Conservation (phyloP, 2,329 filamentous ascomycete genomes). For the Sclerotinia trifoliorum region DNA sequence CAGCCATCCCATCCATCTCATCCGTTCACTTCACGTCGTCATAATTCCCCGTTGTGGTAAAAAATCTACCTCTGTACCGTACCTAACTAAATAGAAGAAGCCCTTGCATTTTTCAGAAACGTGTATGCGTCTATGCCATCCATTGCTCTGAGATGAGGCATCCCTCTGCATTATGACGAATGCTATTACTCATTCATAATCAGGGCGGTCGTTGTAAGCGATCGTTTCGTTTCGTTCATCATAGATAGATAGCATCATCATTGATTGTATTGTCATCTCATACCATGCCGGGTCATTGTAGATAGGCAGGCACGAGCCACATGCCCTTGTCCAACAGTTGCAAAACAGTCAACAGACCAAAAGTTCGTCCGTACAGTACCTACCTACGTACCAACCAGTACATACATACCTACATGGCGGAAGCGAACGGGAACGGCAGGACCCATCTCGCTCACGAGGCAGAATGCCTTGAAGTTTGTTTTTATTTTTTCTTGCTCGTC, state of each 20-base stretch:
- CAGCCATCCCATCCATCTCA: too few relatives aligned
- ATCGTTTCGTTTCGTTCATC: neutral
- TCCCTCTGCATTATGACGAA: slow-evolving; percentile 1
- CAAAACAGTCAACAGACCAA: slow-evolving; percentile 3
- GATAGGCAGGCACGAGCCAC: slow-evolving; percentile 3
- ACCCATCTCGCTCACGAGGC: slow-evolving; percentile 3
- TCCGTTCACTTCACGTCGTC: too few relatives aligned
- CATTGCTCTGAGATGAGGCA: too few relatives aligned
- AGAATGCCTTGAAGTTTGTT: neutral
- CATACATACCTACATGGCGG: neutral
- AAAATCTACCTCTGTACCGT: neutral
- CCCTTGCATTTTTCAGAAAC: neutral
- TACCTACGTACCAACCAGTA: too few relatives aligned
- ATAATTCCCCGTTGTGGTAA: slow-evolving; percentile 1
- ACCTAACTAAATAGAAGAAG: neutral
- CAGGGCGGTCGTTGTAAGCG: neutral
- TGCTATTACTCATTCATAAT: neutral
- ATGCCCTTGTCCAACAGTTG: slow-evolving; percentile 1
- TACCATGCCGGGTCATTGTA: neutral
- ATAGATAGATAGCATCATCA: neutral
- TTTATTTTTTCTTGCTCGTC: neutral
- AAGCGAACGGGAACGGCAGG: slow-evolving; percentile 8
- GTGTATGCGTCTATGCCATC: neutral
- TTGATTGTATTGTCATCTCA: neutral
- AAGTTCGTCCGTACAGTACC: slow-evolving; percentile 1